phyloP scores from a whole-genome alignment of 2,329 filamentous ascomycete species.

The Penicillium concentricum region DNA sequence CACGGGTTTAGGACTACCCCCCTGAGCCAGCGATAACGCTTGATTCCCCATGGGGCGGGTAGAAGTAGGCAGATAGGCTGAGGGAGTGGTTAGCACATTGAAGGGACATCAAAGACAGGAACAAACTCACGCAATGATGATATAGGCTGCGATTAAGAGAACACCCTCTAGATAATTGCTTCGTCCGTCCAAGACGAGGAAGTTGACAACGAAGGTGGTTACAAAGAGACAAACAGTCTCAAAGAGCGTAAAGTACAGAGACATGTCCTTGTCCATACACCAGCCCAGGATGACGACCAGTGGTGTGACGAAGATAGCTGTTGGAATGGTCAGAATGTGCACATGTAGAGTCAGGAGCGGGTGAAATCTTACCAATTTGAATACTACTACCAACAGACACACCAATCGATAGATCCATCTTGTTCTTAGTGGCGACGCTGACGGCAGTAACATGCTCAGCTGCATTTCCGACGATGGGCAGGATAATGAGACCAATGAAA shows the following conservation, averaged over 20 bases:
- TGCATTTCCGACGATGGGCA: constrained; percentile 81
- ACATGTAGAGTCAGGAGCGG: not conserved
- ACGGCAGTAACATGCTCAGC: constrained; percentile 80
- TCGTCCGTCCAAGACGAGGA: constrained; percentile 77
- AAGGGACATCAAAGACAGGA: not conserved
- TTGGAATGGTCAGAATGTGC: constrained; percentile 6
- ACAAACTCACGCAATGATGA: constrained; percentile 66
- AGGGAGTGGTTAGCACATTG: not conserved
- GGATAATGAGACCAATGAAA: constrained; percentile 75
- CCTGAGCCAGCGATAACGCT: constrained; percentile 29
- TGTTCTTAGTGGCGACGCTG: constrained; percentile 77
- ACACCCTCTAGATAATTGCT: constrained; percentile 81
- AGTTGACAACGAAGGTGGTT: constrained; percentile 80
- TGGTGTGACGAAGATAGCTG: constrained; percentile 72
- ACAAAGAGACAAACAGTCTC: constrained; percentile 74
- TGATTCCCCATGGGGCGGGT: constrained; percentile 29
- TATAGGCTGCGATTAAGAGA: constrained; percentile 72
- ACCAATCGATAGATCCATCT: constrained; percentile 80
- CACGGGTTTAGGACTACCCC: not conserved
- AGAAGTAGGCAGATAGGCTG: constrained; percentile 48
- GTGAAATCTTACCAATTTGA: constrained; percentile 56
- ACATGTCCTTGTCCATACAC: constrained; percentile 72
- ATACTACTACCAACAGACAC: constrained; percentile 78
- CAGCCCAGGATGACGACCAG: constrained; percentile 73
- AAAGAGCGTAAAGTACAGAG: constrained; percentile 61